phyloP scores from a whole-genome alignment of 2,329 filamentous ascomycete species.

The Penicillium sp. region DNA sequence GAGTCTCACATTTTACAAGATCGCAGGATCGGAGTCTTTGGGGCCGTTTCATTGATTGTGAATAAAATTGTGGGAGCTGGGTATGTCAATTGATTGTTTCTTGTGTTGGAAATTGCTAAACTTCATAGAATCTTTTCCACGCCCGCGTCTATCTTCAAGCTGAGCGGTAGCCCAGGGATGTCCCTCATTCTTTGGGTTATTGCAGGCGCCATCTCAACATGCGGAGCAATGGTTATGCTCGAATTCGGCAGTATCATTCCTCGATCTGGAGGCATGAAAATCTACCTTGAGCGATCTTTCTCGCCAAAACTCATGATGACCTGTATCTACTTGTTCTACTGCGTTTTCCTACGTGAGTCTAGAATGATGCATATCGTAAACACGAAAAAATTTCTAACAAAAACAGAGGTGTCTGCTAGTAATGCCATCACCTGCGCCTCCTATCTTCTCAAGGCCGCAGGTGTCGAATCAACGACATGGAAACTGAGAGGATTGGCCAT shows the following conservation, averaged over 20 bases:
- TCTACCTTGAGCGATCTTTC: conserved; percentile 52
- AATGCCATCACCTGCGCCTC: conserved; percentile 27
- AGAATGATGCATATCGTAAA: neutral
- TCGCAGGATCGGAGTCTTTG: conserved; percentile 20
- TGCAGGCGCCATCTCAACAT: conserved; percentile 49
- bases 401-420: conserved; percentile 23
- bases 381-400: neutral
- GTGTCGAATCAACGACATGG: conserved; percentile 26
- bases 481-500: conserved; percentile 30
- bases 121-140: conserved; percentile 51
- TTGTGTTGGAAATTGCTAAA: neutral
- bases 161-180: conserved; percentile 58
- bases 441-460: conserved; percentile 27
- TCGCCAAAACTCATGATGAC: conserved; percentile 50
- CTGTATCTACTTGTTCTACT: conserved; percentile 52
- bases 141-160: conserved; percentile 58
- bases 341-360: conserved; percentile 40
- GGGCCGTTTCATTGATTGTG: conserved; percentile 22
- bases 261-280: conserved; percentile 49
- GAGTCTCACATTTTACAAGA: conserved; percentile 23
- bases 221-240: conserved; percentile 51
- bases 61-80: conserved; percentile 27
- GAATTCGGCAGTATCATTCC: conserved; percentile 52
- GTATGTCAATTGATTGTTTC: conserved; percentile 4
- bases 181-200: conserved; percentile 58